These are phyloP conservation scores for Balamuthia mandrillaris DNA, from an alignment of 208 protist species.

Conservation along the genomic window DNA sequence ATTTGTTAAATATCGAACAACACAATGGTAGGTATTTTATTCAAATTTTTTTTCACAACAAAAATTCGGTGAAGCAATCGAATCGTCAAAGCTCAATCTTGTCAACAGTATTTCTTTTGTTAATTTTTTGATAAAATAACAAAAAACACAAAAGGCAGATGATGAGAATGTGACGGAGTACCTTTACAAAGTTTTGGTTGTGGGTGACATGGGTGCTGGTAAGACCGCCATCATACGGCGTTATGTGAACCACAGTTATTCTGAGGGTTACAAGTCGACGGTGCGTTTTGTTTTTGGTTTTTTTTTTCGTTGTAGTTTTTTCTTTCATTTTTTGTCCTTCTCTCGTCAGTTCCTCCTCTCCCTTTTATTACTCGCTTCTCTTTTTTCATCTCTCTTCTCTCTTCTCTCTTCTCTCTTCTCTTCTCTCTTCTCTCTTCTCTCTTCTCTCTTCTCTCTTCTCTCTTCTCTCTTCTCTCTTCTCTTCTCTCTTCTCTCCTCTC, in stretches of 20 bases:
- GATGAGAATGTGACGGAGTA: background rate
- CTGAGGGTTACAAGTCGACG: background rate
- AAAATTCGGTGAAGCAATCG: too few species aligned
- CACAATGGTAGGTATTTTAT: too few species aligned
- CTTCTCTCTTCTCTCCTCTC: background rate
- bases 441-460: background rate
- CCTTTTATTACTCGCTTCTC: background rate
- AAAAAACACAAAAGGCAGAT: background rate
- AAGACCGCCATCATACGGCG: conserved; percentile 58
- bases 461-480: background rate
- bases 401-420: background rate
- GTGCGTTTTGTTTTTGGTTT: background rate
- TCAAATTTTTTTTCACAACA: too few species aligned
- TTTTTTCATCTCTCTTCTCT: background rate
- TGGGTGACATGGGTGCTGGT: conserved; percentile 79
- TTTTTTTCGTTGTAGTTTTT: background rate
- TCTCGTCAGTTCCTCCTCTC: background rate
- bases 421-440: background rate
- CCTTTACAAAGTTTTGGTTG: conserved; percentile 60
- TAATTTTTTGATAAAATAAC: too few species aligned
- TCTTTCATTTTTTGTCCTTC: background rate
- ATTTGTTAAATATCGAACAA: too few species aligned
- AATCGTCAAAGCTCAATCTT: too few species aligned
- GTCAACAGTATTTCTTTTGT: too few species aligned
- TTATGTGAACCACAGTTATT: conserved; percentile 39